Conservation (phyloP, 257 asterid species). For the Rubia yunnanensis region DNA sequence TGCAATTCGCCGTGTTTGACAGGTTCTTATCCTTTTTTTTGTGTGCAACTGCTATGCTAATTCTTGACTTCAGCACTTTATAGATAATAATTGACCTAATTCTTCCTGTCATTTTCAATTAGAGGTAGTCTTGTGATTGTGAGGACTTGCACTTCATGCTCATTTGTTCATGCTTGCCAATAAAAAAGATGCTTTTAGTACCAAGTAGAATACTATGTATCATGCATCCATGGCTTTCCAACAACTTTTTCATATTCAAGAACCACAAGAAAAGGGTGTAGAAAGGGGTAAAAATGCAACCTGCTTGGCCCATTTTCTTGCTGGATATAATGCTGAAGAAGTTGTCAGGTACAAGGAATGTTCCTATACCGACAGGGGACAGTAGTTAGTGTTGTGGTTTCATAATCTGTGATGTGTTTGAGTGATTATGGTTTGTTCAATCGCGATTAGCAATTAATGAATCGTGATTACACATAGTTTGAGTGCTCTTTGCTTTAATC, state of each 20-base stretch:
- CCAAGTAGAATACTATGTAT: conserved; percentile 1
- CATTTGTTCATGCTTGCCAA: conserved; percentile 1
- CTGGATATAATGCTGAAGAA: background rate
- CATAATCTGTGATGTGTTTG: background rate
- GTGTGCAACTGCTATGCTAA: background rate
- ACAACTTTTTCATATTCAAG: conserved; percentile 1
- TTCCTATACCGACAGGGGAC: too few relatives aligned
- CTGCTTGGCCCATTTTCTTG: background rate
- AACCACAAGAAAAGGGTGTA: background rate
- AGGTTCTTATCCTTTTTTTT: background rate
- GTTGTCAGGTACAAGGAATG: background rate
- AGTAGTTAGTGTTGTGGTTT: background rate
- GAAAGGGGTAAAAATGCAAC: background rate
- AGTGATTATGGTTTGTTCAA: conserved; percentile 3
- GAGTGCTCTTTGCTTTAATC: conserved; percentile 15
- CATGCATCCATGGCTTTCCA: conserved; percentile 6
- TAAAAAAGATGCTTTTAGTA: conserved; percentile 14
- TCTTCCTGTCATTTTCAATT: conserved; percentile 12
- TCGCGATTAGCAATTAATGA: background rate
- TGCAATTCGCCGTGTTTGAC: conserved; percentile 1
- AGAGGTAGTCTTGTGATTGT: background rate
- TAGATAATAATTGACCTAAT: conserved; percentile 7
- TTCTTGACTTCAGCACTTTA: background rate
- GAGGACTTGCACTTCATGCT: conserved; percentile 11
- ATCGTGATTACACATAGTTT: conserved; percentile 4